phyloP scores from a whole-genome alignment of 2,329 filamentous ascomycete species.

The Fusarium sp. region DNA sequence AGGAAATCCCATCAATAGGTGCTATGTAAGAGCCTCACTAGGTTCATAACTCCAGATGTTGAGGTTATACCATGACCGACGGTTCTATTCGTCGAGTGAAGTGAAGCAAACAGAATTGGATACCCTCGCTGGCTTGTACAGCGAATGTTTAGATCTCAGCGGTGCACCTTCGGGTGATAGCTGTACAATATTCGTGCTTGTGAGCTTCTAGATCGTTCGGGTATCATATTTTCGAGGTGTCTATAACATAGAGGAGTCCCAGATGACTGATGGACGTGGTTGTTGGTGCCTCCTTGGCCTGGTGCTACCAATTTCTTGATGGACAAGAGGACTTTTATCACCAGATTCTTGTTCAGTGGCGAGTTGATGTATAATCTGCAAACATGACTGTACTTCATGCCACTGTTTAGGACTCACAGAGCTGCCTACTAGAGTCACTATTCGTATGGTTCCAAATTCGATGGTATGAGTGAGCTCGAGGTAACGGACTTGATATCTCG shows the following conservation, averaged over 20 bases:
- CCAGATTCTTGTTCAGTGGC: slow-evolving; percentile 79
- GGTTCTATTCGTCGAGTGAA: too few relatives aligned
- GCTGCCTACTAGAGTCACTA: background rate
- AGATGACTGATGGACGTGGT: slow-evolving; percentile 84
- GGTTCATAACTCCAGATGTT: background rate
- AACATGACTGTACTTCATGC: too few relatives aligned
- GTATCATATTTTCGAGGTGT: slow-evolving; percentile 96
- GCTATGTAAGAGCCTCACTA: background rate
- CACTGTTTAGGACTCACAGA: too few relatives aligned
- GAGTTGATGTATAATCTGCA: too few relatives aligned
- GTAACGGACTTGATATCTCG: background rate
- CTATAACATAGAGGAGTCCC: slow-evolving; percentile 88
- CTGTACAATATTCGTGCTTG: background rate
- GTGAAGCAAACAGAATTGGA: background rate
- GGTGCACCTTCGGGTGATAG: background rate
- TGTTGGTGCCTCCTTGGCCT: slow-evolving; percentile 79
- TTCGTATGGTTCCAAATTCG: background rate
- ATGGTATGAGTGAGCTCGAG: background rate
- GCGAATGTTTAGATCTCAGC: background rate
- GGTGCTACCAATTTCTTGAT: slow-evolving; percentile 78
- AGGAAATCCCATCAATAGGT: fast-evolving
- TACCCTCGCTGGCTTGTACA: background rate
- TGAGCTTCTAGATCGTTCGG: slow-evolving; percentile 73
- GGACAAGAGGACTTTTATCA: slow-evolving; percentile 81
- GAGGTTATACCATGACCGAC: fast-evolving